phyloP scores from a whole-genome alignment of 192 early-diverging fungal genomes.

The Gryganskiella cystojenkinii region DNA sequence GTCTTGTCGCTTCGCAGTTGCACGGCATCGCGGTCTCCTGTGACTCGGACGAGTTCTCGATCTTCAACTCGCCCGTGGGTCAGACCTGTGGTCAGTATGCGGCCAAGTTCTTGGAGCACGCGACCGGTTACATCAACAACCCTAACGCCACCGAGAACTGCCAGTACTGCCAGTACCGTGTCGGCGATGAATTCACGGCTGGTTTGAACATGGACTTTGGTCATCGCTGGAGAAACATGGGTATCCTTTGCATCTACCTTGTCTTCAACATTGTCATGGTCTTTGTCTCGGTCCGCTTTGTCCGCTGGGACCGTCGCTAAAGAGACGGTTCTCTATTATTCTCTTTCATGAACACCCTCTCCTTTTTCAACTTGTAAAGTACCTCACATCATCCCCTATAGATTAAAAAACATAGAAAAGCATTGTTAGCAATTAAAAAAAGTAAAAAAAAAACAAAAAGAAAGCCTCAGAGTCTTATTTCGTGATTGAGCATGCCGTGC shows the following conservation, averaged over 20 bases:
- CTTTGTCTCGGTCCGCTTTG: slow-evolving; percentile 49
- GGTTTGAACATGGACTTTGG: slow-evolving; percentile 56
- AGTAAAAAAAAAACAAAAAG: too few relatives aligned
- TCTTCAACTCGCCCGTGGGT: slow-evolving; percentile 62
- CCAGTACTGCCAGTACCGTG: slow-evolving; percentile 65
- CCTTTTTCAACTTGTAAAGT: not conserved
- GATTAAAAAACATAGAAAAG: too few relatives aligned
- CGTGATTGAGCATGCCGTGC: too few relatives aligned
- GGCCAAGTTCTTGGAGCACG: slow-evolving; percentile 53
- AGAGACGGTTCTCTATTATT: not conserved
- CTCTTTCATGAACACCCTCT: too few relatives aligned
- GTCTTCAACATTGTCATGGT: slow-evolving; percentile 63
- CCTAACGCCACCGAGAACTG: slow-evolving; percentile 59
- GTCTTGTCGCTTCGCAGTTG: slow-evolving; percentile 65
- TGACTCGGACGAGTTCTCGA: slow-evolving; percentile 55
- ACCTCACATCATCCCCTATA: too few relatives aligned
- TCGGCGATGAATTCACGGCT: slow-evolving; percentile 64
- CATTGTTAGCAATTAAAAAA: too few relatives aligned
- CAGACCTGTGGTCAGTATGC: slow-evolving; percentile 69
- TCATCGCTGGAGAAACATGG: slow-evolving; percentile 77
- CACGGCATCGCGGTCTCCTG: slow-evolving; percentile 55
- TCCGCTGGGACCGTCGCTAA: slow-evolving; percentile 47
- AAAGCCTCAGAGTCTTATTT: too few relatives aligned
- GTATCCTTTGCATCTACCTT: slow-evolving; percentile 64
- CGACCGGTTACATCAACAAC: slow-evolving; percentile 67